Evolutionary conservation across 495 filamentous ascomycete species (phyloP), one percentile per base, ranked within the genome.

Genomic region (Letharia lupina): DNA sequence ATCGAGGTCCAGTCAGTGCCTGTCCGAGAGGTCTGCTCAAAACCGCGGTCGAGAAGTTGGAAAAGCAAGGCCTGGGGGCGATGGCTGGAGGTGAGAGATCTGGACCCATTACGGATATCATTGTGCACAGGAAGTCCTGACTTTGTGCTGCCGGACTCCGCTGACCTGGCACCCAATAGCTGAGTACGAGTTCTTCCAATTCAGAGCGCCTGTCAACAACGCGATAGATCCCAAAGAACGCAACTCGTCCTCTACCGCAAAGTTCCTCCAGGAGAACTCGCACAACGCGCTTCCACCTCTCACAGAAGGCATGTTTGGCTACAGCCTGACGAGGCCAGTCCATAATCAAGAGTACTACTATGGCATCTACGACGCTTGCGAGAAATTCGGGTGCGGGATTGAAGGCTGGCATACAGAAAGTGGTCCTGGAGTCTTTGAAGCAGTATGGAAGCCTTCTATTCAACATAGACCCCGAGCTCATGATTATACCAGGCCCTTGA

Each of bases 351-450:
- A 93, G 28, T 98, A 94, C 73, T 98, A 90, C 71, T 96, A 98
- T 71, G 88, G 87, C 37, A 86, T 97, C 37, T 97, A 90, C 74
- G 85, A 96, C 67, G 82, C 88, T 0, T 96, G 93, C 76, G 82
- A 84, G 66, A 79, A 85, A 44, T 97, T 98, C 76, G 80, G 84
- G 44, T 93, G 91, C 73, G 82, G 85, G 68, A 87, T 98, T 31
- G 94, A 98, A 73, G 91, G 94, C 15, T 98, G 94, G 94, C 94
- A 98, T 75, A 97, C 94, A 12, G 94, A 98, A 77, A 92, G 87
- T 70, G 94, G 94, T 10, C 94, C 94, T 13, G 94, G 94, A 33
- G 94, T 98, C 4, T 98, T 89, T 75, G 94, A 98, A 78, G 94
- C 94, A 42, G 94, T 84, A 69, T 72, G 82, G 77, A 56, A 39